Percentiles rank a stretch among this genome's conserved stretches.
These are phyloP conservation scores for Colletotrichum theobromicola DNA, from an alignment of 2,329 filamentous ascomycete genomes.

Conservation along the genomic window DNA sequence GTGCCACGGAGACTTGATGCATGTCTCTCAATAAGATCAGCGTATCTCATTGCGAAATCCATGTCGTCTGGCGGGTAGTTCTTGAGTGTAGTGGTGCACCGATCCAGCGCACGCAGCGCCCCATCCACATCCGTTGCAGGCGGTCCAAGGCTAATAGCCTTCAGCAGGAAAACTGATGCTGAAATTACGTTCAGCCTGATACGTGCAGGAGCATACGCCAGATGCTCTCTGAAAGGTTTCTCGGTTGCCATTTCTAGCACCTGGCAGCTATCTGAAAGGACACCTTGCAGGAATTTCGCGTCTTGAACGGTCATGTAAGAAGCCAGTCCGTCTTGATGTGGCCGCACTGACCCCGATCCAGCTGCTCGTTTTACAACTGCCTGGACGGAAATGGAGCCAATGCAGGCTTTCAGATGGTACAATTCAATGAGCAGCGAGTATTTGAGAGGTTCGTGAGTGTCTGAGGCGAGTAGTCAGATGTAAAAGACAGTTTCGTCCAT, in stretches of 20 bases:
- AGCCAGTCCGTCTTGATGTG: slow-evolving; percentile 12
- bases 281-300: slow-evolving; percentile 23
- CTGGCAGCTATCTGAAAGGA: slow-evolving; percentile 23
- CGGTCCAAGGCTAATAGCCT: slow-evolving; percentile 23
- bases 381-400: slow-evolving; percentile 24
- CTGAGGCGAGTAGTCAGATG: not conserved
- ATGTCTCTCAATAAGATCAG: slow-evolving; percentile 26
- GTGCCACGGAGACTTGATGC: not conserved
- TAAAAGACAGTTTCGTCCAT: not conserved
- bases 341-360: slow-evolving; percentile 2
- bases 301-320: slow-evolving; percentile 24
- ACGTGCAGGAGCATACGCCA: slow-evolving; percentile 23
- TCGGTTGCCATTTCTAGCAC: slow-evolving; percentile 22
- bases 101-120: slow-evolving; percentile 19
- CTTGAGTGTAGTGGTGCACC: slow-evolving; percentile 21
- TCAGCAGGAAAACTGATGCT: slow-evolving; percentile 26
- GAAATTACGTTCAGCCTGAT: slow-evolving; percentile 25
- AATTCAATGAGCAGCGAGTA: slow-evolving; percentile 23
- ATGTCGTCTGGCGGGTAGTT: slow-evolving; percentile 24
- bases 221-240: slow-evolving; percentile 11
- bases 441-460: slow-evolving; percentile 4
- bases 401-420: slow-evolving; percentile 26
- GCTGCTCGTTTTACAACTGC: slow-evolving; percentile 24
- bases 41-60: slow-evolving; percentile 28
- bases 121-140: slow-evolving; percentile 21